Percentiles rank a stretch among this genome's conserved stretches.
These are phyloP conservation scores for Sisymbrium irio DNA, from an alignment of 345 rosid genomes.

Conservation along the genomic window DNA sequence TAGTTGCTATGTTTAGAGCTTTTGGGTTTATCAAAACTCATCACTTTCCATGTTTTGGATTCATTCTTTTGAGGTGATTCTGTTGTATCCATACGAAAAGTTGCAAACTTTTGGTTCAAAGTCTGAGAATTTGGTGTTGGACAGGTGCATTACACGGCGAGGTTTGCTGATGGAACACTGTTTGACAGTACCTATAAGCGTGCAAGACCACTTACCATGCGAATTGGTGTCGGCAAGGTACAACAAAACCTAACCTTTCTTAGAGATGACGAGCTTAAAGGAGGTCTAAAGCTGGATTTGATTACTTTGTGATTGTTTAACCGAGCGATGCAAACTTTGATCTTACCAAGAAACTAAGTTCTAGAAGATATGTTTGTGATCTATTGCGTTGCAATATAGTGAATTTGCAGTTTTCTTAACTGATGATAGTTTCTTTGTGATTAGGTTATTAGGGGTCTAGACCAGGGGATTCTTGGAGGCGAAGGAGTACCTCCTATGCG, in stretches of 20 bases:
- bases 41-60: background rate
- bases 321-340: background rate
- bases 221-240: constrained; percentile 93
- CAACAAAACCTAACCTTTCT: background rate
- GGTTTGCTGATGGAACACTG: constrained; percentile 83
- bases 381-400: background rate
- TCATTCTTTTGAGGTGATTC: background rate
- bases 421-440: background rate
- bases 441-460: constrained; percentile 84
- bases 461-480: constrained; percentile 90
- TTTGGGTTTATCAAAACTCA: background rate
- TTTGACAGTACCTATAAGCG: constrained; percentile 97
- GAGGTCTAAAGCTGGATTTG: background rate
- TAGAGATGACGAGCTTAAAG: background rate
- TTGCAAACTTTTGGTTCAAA: background rate
- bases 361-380: background rate
- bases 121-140: constrained; percentile 17
- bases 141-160: constrained; percentile 86
- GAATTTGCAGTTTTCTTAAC: background rate
- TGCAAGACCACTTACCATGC: constrained; percentile 88
- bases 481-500: constrained; percentile 93
- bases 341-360: background rate
- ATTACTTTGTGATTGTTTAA: background rate
- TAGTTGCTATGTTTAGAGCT: background rate
- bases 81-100: background rate